A percentile compares a stretch with the other conserved stretches of the same genome.
Evolutionary conservation across 306 rosid species (phyloP).

Genomic region (Echinosophora koreensis): DNA sequence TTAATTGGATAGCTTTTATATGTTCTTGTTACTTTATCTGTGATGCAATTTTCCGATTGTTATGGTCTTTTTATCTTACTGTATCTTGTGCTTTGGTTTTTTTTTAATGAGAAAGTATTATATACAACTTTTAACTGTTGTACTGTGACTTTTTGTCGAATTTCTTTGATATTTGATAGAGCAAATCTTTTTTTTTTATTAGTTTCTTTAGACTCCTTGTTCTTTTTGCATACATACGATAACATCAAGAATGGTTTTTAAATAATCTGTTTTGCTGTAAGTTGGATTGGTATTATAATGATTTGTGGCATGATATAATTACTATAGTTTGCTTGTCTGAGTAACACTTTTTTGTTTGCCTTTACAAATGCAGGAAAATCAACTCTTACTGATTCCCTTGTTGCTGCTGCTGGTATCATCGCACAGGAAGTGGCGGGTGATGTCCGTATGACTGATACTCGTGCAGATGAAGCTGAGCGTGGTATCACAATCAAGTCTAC

Average conservation of each 20-base stretch:
- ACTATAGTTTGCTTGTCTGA: not conserved
- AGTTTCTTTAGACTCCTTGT: not conserved
- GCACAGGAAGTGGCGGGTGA: slow-evolving; percentile 95
- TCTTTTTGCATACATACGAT: not conserved
- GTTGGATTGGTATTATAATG: not conserved
- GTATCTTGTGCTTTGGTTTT: not conserved
- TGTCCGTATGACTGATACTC: slow-evolving; percentile 95
- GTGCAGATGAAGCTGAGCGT: slow-evolving; percentile 94
- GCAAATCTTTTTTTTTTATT: not conserved
- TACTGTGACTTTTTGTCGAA: not conserved
- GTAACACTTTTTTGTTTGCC: not conserved
- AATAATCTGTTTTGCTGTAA: not conserved
- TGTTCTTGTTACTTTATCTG: not conserved
- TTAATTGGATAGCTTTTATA: not conserved
- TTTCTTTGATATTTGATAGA: not conserved
- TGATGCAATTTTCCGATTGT: not conserved
- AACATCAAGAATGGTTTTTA: not conserved
- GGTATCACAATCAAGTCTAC: slow-evolving; percentile 96
- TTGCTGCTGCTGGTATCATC: slow-evolving; percentile 96
- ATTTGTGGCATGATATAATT: not conserved
- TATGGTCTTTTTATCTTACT: not conserved
- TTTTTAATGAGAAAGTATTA: not conserved
- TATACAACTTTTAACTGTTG: not conserved
- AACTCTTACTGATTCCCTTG: slow-evolving; percentile 90
- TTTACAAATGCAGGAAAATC: slow-evolving; percentile 64